Evolutionary conservation across 2,329 filamentous ascomycete genomes (phyloP), one percentile per base, ranked within the genome.

Genomic region (Elsinoe ampelina): DNA sequence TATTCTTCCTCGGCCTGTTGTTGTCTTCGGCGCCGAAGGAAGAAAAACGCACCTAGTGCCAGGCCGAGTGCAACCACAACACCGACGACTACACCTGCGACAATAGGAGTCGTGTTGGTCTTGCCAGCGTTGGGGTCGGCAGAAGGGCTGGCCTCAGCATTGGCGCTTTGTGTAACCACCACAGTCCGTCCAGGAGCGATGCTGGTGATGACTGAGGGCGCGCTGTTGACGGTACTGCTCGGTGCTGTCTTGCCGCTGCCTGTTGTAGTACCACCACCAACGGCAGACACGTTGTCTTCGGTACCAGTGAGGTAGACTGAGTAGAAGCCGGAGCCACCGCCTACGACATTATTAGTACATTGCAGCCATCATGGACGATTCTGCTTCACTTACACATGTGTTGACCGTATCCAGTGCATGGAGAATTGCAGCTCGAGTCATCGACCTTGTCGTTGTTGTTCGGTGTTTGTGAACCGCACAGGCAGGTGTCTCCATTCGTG

Each of bases 1-100:
- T 93, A 88, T 67, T 95, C 89, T 61, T 93, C 86, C 69, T 95
- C 88, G 3, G 91, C 82, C 65, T 87, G 83, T 60, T 81, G 79
- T 71, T 90, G 87, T 65, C 84, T 84, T 73, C 82, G 85, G 61
- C 85, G 84, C 55, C 89, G 86, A 63, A 93, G 73, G 66, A 81
- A 87, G 69, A 95, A 84, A 71, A 89, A 85, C 4, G 78, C 73
- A 54, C 81, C 90, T 43, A 83, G 89, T 11, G 81, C 74, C 15
- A 87, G 77, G 12, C 78, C 86, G 55, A 76, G 80, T 3, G 90
- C 66, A 1, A 74, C 87, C 1, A 95, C 75, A 1, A 95, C 82
- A 58, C 88, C 90, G 7, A 93, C 87, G 1, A 96, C 91, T 1
- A 89, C 87, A 59, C 92, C 92, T 8, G 85, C 92, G 15, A 87